Evolutionary conservation across 768 basidiomycete species (phyloP).

Genomic region (Clitopilus hobsonii): DNA sequence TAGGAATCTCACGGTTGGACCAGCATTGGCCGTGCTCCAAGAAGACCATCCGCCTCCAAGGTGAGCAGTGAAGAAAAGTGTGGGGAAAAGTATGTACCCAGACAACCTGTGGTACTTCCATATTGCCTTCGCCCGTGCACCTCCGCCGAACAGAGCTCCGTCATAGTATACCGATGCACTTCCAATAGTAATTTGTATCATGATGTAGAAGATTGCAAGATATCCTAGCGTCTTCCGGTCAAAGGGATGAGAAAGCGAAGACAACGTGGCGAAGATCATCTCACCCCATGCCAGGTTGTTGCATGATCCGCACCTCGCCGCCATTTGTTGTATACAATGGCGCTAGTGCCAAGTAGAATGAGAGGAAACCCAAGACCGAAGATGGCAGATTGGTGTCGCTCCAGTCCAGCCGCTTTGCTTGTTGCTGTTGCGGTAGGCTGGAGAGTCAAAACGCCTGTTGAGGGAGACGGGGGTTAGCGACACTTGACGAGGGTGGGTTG

Average conservation of each 20-base stretch:
- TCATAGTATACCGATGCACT: neutral
- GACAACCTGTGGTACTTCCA: slow-evolving; percentile 91
- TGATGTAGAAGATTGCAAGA: slow-evolving; percentile 55
- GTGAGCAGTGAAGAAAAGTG: slow-evolving; percentile 57
- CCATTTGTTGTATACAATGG: slow-evolving; percentile 61
- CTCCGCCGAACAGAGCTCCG: slow-evolving; percentile 38
- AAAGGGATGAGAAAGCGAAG: neutral
- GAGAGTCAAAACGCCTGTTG: slow-evolving; percentile 67
- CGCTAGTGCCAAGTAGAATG: slow-evolving; percentile 54
- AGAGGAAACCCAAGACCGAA: slow-evolving; percentile 50
- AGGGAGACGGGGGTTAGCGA: neutral
- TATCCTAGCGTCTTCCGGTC: slow-evolving; percentile 54
- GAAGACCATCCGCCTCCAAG: slow-evolving; percentile 68
- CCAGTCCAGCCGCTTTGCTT: slow-evolving; percentile 62
- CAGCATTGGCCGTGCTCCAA: slow-evolving; percentile 43
- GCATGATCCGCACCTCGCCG: slow-evolving; percentile 51
- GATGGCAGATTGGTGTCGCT: slow-evolving; percentile 65
- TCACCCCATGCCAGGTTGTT: slow-evolving; percentile 71
- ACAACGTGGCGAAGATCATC: slow-evolving; percentile 12
- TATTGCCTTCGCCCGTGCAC: slow-evolving; percentile 75
- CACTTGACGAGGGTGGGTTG: neutral
- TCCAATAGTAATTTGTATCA: slow-evolving; percentile 57
- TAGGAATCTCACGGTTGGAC: slow-evolving; percentile 35
- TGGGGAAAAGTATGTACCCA: slow-evolving; percentile 65
- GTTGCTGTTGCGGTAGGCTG: slow-evolving; percentile 67